Base-by-base conservation (phyloP, 169 alveolate species). In the Condylostoma magnum region DNA sequence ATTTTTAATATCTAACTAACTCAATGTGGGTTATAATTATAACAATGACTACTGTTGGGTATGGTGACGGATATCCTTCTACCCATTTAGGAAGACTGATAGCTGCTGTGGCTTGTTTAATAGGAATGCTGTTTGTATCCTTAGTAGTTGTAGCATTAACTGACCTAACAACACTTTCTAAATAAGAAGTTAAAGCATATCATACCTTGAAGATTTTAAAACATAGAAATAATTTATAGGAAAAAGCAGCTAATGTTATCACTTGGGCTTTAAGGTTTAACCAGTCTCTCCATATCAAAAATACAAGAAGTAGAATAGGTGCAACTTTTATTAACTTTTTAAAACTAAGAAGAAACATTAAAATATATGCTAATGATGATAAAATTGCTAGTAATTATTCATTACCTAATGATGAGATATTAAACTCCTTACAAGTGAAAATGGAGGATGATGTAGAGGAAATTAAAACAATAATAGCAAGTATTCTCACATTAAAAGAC, bases 1-100 rank as follows among this genome's bases (percentile, higher is more conserved):
- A 67, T 34, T 70, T 83, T 50, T 74, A 74, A 8, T 70, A 77
- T 28, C 36, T 83, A 18, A 36, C 69, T 12, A 83, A 83, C 57
- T 57, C 76, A 34, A 56, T 72, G 52, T 85, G 92, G 89, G 65
- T 83, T 0, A 69, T 65, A 33, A 70, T 77, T 12, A 77, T 85
- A 3, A 77, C 92, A 25, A 85, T 85, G 92, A 78, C 86, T 5
- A 85, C 89, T 33, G 92, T 85, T 0, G 92, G 92, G 5, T 85
- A 58, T 68, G 92, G 92, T 15, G 92, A 85, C 63, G 57, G 34
- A 48, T 85, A 27, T 51, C 86, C 89, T 3, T 57, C 55, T 20
- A 77, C 89, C 48, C 78, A 77, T 63, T 31, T 80, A 18, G 92
- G 92, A 38, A 71, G 92, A 36, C 4, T 72, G 8, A 47, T 81